phyloP scores from a whole-genome alignment of 371 early-diverging fungal species.

The Mucor piriformis region DNA sequence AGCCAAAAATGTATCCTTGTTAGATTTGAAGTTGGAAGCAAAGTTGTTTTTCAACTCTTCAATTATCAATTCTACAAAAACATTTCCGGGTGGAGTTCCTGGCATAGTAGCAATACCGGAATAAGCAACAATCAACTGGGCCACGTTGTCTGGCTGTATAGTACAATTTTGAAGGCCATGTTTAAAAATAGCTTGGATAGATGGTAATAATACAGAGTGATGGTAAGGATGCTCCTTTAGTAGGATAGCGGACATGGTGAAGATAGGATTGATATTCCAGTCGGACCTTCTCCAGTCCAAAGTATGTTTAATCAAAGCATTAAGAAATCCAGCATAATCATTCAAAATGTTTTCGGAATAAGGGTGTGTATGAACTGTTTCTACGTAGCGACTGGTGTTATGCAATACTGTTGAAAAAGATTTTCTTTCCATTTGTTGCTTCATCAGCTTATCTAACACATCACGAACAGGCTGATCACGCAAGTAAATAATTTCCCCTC shows the following conservation, averaged over 20 bases:
- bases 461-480: slow-evolving; percentile 67
- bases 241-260: slow-evolving; percentile 54
- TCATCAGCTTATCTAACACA: slow-evolving; percentile 61
- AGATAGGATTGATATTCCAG: slow-evolving; percentile 58
- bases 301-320: slow-evolving; percentile 47
- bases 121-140: slow-evolving; percentile 47
- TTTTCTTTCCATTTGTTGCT: slow-evolving; percentile 57
- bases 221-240: slow-evolving; percentile 53
- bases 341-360: slow-evolving; percentile 47
- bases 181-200: slow-evolving; percentile 43
- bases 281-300: slow-evolving; percentile 53
- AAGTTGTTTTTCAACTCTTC: slow-evolving; percentile 46
- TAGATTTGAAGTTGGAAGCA: slow-evolving; percentile 23
- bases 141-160: slow-evolving; percentile 38
- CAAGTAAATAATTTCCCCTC: slow-evolving; percentile 47
- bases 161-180: slow-evolving; percentile 47
- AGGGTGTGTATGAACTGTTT: slow-evolving; percentile 57
- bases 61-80: slow-evolving; percentile 46
- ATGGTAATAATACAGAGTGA: slow-evolving; percentile 38
- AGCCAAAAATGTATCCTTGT: slow-evolving; percentile 46
- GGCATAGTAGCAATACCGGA: slow-evolving; percentile 33
- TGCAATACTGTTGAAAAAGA: slow-evolving; percentile 60
- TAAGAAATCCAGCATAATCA: slow-evolving; percentile 51
- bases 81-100: slow-evolving; percentile 33
- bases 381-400: slow-evolving; percentile 59